These are phyloP conservation scores for Rossbeevera mucosa DNA, from an alignment of 768 basidiomycete genomes.

Conservation along the genomic window DNA sequence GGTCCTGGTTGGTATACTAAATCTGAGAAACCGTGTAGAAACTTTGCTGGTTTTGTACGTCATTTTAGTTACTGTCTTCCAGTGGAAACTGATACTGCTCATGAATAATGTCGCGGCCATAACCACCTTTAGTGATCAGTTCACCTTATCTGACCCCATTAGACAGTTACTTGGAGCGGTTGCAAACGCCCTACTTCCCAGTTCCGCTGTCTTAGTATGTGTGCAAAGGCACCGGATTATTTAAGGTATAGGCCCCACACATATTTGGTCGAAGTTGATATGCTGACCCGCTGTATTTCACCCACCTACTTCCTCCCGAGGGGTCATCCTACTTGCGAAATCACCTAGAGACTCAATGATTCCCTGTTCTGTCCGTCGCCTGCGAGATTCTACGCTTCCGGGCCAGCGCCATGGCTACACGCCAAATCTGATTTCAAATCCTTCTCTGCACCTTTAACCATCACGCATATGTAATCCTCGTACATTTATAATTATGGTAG, in stretches of 20 bases:
- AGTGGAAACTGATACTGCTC: conserved; percentile 44
- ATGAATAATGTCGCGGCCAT: conserved; percentile 28
- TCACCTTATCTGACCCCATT: conserved; percentile 4
- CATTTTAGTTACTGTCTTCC: conserved; percentile 44
- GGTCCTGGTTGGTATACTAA: no score
- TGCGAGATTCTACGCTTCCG: background rate
- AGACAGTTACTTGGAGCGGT: conserved; percentile 53
- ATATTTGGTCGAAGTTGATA: no score
- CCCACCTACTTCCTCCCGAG: background rate
- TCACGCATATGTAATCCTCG: background rate
- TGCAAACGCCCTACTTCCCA: conserved; percentile 40
- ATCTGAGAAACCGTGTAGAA: no score
- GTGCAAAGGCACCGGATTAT: no score
- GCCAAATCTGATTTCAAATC: background rate
- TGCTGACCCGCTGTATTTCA: background rate
- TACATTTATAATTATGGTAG: no score
- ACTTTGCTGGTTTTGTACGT: conserved; percentile 34
- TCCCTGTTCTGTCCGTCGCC: background rate
- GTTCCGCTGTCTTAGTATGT: no score
- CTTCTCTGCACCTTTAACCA: background rate
- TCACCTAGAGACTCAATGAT: background rate
- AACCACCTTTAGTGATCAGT: conserved; percentile 1
- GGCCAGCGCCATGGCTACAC: background rate
- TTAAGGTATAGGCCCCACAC: no score
- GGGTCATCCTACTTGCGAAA: background rate